phyloP scores from a whole-genome alignment of 2,329 filamentous ascomycete genomes.

The Zasmidium angulare region DNA sequence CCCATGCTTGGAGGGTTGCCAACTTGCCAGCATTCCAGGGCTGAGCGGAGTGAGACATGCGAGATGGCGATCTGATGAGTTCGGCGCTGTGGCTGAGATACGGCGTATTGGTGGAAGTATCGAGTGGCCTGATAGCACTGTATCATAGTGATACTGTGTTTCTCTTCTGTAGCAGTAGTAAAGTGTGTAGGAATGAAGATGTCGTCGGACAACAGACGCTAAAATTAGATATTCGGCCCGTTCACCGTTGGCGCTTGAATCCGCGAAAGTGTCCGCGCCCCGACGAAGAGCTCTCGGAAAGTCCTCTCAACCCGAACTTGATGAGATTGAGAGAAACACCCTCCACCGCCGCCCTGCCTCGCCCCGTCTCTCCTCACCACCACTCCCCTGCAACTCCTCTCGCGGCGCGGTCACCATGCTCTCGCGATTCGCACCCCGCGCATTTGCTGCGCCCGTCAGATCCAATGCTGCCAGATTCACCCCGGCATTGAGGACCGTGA shows the following conservation, averaged over 20 bases:
- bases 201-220: too few species aligned
- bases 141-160: too few species aligned
- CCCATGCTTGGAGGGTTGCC: not conserved
- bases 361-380: conserved; percentile 6
- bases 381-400: conserved; percentile 1
- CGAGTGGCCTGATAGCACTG: too few species aligned
- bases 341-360: conserved; percentile 3
- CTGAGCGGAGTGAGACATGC: not conserved
- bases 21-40: not conserved
- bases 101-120: not conserved
- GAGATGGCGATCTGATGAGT: not conserved
- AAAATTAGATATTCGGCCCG: too few species aligned
- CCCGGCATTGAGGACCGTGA: conserved; percentile 68
- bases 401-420: conserved; percentile 30
- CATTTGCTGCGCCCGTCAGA: conserved; percentile 34
- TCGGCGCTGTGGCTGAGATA: not conserved
- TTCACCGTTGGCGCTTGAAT: too few species aligned
- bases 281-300: too few species aligned
- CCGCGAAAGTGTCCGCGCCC: too few species aligned
- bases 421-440: conserved; percentile 38
- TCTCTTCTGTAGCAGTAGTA: too few species aligned
- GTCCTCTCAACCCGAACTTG: not conserved
- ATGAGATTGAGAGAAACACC: not conserved
- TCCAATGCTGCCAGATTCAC: conserved; percentile 31
- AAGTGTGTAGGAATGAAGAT: too few species aligned